Conservation (phyloP, 2,329 filamentous ascomycete species). For the Elsinoe necatrix region DNA sequence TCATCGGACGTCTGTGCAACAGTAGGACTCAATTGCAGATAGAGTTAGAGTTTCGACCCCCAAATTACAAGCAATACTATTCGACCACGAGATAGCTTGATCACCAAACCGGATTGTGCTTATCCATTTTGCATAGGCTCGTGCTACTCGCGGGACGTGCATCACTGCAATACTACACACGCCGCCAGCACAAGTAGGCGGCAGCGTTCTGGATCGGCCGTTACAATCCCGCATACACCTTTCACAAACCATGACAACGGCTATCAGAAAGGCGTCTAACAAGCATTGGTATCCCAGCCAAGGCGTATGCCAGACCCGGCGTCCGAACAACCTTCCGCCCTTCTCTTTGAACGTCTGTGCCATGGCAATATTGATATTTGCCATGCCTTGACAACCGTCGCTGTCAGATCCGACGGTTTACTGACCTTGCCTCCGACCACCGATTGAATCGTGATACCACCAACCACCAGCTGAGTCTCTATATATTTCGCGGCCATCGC, state of each 20-base stretch:
- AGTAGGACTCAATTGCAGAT: neutral
- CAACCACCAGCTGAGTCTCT: neutral
- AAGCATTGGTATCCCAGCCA: neutral
- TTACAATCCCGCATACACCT: neutral
- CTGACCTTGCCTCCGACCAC: neutral
- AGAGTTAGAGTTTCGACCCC: neutral
- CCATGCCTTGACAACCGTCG: neutral
- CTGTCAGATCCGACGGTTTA: neutral
- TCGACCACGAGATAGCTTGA: no score
- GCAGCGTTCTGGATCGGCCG: neutral
- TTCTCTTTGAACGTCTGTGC: neutral
- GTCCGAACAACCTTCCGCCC: neutral
- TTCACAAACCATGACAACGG: neutral
- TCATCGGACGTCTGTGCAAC: neutral
- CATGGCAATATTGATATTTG: neutral
- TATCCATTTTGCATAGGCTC: no score
- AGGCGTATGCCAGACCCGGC: neutral
- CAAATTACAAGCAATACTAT: neutral
- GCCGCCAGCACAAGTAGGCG: no score
- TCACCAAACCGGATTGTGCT: no score
- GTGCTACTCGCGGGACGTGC: no score
- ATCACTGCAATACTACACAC: no score
- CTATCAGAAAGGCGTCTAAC: neutral
- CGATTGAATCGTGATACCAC: neutral
- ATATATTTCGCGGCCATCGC: neutral